Evolutionary conservation across 805 yeast species (phyloP), one percentile per base, ranked within the genome.

Genomic region (Candida hungchunana): DNA sequence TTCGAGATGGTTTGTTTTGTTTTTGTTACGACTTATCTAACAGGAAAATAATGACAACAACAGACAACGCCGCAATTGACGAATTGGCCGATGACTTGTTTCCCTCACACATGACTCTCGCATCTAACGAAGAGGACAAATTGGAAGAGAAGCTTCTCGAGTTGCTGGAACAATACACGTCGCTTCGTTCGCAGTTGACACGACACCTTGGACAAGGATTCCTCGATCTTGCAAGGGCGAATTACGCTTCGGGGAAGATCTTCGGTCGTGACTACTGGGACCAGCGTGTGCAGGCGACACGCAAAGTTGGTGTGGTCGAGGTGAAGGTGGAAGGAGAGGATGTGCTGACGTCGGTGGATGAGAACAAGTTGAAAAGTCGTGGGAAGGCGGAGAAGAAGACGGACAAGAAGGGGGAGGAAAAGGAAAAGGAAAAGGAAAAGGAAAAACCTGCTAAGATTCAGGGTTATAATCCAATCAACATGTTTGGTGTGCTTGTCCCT

Each of bases 401-500:
- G n/a, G 34, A 14, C 18, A 15, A 23, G 14, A 23, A 13, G n/a
- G 26, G 13, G 32, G n/a, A n/a, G n/a, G n/a, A n/a, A n/a, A n/a
- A n/a, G n/a, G 27, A 34, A 12, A 30, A 26, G 30, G 34, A 33
- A 5, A 16, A 7, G 23, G 21, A 27, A 30, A 32, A 30, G 32
- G 18, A 26, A 30, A 30, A 19, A 22, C n/a, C 9, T 25, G 22
- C 40, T 16, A 29, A 29, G 31, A 11, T 7, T n/a, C 11, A 29
- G 23, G 16, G 11, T 7, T 46, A 50, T 26, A 63, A 66, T 36
- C 73, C 73, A 1, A 50, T 69, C 8, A 37, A 58, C 24, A 74
- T 70, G 63, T 71, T 75, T 53, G 75, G 75, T 2, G 66, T 66
- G 0, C 50, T 75, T 25, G 74, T 67, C 3, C 74, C 79, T 5